These are phyloP conservation scores for Ceratobasidium papillatum DNA, from an alignment of 1,284 basidiomycete genomes.

Conservation along the genomic window DNA sequence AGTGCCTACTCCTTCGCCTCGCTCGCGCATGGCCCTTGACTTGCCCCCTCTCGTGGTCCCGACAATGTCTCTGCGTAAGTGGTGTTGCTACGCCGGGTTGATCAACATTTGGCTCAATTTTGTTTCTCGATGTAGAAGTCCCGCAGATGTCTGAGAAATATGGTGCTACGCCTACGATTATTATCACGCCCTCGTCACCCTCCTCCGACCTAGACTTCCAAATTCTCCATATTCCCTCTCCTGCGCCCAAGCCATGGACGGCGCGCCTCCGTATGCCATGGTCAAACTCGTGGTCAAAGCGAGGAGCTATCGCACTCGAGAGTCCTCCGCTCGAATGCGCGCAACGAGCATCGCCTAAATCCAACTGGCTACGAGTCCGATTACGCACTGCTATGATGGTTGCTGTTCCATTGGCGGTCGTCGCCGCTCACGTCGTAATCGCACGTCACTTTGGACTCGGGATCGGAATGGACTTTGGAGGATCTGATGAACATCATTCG, in stretches of 20 bases:
- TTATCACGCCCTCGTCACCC: constrained; percentile 39
- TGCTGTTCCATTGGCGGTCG: constrained; percentile 34
- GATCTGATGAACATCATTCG: constrained; percentile 13
- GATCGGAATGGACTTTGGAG: constrained; percentile 29
- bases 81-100: not conserved
- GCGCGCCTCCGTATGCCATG: constrained; percentile 38
- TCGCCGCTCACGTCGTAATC: constrained; percentile 38
- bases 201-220: constrained; percentile 41
- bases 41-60: constrained; percentile 40
- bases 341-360: not conserved
- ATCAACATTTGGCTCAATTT: constrained; percentile 15
- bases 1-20: constrained; percentile 23
- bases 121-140: constrained; percentile 3
- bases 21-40: constrained; percentile 36
- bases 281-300: constrained; percentile 37
- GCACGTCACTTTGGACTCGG: constrained; percentile 31
- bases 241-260: constrained; percentile 23
- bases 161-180: constrained; percentile 38
- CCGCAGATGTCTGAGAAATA: constrained; percentile 41
- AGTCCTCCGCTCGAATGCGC: constrained; percentile 23
- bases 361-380: constrained; percentile 18
- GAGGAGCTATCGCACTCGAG: constrained; percentile 35
- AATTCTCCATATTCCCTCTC: constrained; percentile 27
- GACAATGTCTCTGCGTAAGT: constrained; percentile 39
- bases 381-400: constrained; percentile 37